Evolutionary conservation across 1,284 basidiomycete genomes (phyloP).

Genomic region (Singerocomus rubriflavus): DNA sequence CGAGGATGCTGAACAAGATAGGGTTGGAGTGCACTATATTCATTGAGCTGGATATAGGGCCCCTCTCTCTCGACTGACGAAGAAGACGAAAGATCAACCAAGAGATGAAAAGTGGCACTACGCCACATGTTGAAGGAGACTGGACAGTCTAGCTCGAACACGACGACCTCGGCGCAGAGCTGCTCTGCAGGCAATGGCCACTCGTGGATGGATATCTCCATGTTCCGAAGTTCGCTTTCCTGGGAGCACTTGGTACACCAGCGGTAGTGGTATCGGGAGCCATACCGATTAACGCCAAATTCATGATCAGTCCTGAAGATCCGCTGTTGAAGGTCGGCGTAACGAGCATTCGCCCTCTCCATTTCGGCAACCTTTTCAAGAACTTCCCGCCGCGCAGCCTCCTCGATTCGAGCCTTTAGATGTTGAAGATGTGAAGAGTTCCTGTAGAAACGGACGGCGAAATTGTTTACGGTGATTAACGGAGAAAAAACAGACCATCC

Average conservation of each 20-base stretch:
- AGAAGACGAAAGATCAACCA: constrained; percentile 33
- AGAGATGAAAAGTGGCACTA: constrained; percentile 37
- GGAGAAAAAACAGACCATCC: constrained; percentile 23
- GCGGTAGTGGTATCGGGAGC: background rate
- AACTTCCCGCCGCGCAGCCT: constrained; percentile 16
- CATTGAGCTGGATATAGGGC: constrained; percentile 15
- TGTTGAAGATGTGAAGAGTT: background rate
- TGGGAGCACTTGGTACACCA: constrained; percentile 36
- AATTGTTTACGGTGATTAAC: constrained; percentile 17
- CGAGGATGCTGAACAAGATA: constrained; percentile 14
- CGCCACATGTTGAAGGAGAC: constrained; percentile 43
- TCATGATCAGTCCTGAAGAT: constrained; percentile 5
- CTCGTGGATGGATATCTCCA: constrained; percentile 42
- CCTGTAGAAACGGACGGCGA: constrained; percentile 10
- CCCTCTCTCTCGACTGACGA: background rate
- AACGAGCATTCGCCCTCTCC: constrained; percentile 7
- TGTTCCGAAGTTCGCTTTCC: constrained; percentile 10
- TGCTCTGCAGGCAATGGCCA: constrained; percentile 44
- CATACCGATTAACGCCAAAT: background rate
- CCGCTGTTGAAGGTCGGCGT: constrained; percentile 17
- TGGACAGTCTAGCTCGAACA: constrained; percentile 49
- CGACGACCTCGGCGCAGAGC: constrained; percentile 26
- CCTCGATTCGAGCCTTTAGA: background rate
- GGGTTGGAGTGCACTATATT: constrained; percentile 8
- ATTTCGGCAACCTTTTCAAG: constrained; percentile 27